These are phyloP conservation scores for Pascua sp. DNA, from an alignment of 1,284 basidiomycete species.

Conservation along the genomic window DNA sequence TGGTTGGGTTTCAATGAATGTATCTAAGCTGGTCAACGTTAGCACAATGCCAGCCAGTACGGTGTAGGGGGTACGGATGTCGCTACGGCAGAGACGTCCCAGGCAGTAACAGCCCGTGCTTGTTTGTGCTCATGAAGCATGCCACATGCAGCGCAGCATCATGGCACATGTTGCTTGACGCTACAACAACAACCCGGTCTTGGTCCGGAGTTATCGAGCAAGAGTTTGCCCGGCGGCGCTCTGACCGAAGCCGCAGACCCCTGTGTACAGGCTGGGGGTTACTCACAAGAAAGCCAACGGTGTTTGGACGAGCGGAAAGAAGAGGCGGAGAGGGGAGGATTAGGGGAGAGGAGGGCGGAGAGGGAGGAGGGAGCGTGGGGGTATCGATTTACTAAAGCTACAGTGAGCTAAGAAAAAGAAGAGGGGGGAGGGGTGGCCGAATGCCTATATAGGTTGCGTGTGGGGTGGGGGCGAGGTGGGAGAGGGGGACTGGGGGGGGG, in stretches of 20 bases:
- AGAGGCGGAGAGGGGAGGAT: background rate
- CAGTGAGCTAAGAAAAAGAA: slow-evolving; percentile 16
- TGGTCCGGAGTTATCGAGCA: background rate
- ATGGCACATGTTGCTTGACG: background rate
- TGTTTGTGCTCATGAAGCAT: background rate
- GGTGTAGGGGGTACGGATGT: background rate
- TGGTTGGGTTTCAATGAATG: slow-evolving; percentile 6
- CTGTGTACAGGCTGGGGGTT: background rate
- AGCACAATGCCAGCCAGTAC: background rate
- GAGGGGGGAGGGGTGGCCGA: background rate
- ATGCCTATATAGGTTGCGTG: no score
- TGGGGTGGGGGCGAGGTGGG: no score
- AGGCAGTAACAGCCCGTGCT: background rate
- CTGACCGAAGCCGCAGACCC: no score
- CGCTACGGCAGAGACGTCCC: background rate
- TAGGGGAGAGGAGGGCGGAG: slow-evolving; percentile 5
- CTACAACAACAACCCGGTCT: background rate
- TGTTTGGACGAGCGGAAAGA: slow-evolving; percentile 2
- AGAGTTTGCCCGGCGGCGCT: slow-evolving; percentile 7
- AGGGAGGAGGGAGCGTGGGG: slow-evolving; percentile 5
- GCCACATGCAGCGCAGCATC: background rate
- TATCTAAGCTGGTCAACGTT: slow-evolving; percentile 7
- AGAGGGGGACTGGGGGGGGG: no score
- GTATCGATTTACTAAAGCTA: slow-evolving; percentile 19
- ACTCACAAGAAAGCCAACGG: slow-evolving; percentile 11